Evolutionary conservation across 225 moss, liverwort and hornwort species (phyloP).

Genomic region (Physcomitrellopsis africana): DNA sequence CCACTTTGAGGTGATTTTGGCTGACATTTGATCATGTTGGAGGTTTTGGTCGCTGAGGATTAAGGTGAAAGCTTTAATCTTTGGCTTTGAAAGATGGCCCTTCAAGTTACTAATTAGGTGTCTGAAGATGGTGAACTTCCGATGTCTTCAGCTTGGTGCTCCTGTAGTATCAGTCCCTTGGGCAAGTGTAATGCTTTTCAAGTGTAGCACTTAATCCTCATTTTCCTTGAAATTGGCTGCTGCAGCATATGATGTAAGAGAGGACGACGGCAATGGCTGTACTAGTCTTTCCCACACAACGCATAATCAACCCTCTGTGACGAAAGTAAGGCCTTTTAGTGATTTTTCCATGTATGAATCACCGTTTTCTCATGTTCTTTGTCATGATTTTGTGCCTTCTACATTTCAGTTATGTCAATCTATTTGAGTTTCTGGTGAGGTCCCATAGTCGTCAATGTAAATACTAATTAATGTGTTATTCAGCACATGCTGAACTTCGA

Average conservation of each 20-base stretch:
- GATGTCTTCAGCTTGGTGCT: slow-evolving; percentile 14
- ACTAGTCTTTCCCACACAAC: slow-evolving; percentile 58
- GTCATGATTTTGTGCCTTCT: not conserved
- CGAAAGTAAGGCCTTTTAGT: slow-evolving; percentile 42
- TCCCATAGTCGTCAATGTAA: not conserved
- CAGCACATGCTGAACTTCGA: not conserved
- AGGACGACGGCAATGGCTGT: slow-evolving; percentile 60
- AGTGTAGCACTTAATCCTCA: slow-evolving; percentile 1
- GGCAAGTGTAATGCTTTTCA: not conserved
- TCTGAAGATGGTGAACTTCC: not conserved
- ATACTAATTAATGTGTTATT: not conserved
- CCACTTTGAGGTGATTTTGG: slow-evolving; percentile 29
- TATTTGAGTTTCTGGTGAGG: slow-evolving; percentile 4
- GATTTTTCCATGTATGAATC: not conserved
- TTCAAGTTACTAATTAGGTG: not conserved
- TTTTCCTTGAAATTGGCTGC: slow-evolving; percentile 12
- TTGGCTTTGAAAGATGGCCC: not conserved
- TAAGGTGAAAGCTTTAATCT: slow-evolving; percentile 5
- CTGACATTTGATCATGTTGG: not conserved
- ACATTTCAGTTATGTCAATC: not conserved
- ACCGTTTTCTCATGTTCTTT: not conserved
- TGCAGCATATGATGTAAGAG: slow-evolving; percentile 69
- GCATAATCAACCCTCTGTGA: slow-evolving; percentile 59
- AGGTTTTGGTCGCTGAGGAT: not conserved
- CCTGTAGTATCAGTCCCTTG: not conserved